A percentile compares a stretch with the other conserved stretches of the same genome.
These are phyloP conservation scores for Debaryomyces maramus DNA, from an alignment of 805 yeast species.

Conservation along the genomic window DNA sequence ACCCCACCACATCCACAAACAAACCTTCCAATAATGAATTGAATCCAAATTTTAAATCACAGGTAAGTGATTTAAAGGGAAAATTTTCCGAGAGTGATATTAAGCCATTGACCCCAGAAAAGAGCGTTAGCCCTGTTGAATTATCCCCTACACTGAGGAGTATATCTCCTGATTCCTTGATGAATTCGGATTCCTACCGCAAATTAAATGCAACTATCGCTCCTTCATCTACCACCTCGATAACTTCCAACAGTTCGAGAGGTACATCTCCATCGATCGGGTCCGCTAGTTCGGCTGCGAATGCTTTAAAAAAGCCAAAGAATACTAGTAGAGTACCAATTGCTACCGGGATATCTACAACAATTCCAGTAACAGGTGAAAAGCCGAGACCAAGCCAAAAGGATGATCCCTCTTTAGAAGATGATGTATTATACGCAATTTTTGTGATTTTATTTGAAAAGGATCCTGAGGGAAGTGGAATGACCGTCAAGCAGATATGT, in stretches of 20 bases:
- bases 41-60: slow-evolving; percentile 13
- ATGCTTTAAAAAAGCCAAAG: slow-evolving; percentile 33
- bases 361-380: slow-evolving; percentile 76
- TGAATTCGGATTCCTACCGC: slow-evolving; percentile 25
- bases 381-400: slow-evolving; percentile 69
- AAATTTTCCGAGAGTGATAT: slow-evolving; percentile 14
- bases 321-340: slow-evolving; percentile 48
- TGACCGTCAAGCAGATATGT: slow-evolving; percentile 89
- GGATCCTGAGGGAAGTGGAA: slow-evolving; percentile 70
- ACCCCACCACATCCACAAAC: slow-evolving; percentile 12
- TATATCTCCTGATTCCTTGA: slow-evolving; percentile 45
- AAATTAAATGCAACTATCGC: slow-evolving; percentile 8
- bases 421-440: slow-evolving; percentile 73
- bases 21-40: slow-evolving; percentile 5
- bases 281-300: slow-evolving; percentile 13
- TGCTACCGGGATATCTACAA: slow-evolving; percentile 73
- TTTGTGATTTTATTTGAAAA: slow-evolving; percentile 68
- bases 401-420: slow-evolving; percentile 60
- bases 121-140: slow-evolving; percentile 29
- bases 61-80: slow-evolving; percentile 18
- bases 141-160: slow-evolving; percentile 39
- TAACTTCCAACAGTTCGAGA: slow-evolving; percentile 28
- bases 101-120: slow-evolving; percentile 25
- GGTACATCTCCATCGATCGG: slow-evolving; percentile 32
- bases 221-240: slow-evolving; percentile 7